phyloP scores from a whole-genome alignment of 169 alveolate species.

The Eimeria necatrix region DNA sequence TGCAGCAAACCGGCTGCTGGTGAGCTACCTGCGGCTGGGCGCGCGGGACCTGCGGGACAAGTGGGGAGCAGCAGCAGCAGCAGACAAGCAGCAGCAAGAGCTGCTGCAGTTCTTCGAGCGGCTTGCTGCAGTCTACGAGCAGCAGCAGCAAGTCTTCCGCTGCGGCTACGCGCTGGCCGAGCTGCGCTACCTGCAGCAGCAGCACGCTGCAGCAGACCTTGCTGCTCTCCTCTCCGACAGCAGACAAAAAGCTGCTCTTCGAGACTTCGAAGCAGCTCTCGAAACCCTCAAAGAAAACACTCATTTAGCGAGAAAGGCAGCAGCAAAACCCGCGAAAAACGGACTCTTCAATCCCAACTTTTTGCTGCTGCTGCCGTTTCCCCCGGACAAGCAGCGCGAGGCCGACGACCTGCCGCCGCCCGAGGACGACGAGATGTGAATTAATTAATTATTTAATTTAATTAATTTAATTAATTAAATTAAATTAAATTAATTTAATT shows the following conservation, averaged over 20 bases:
- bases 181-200: background rate
- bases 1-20: background rate
- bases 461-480: too few species aligned
- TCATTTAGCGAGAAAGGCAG: background rate
- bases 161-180: background rate
- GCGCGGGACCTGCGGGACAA: background rate
- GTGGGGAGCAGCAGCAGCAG: background rate
- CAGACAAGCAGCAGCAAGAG: background rate
- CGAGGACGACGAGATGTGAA: constrained; percentile 8
- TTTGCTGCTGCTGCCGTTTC: constrained; percentile 16
- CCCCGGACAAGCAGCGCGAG: constrained; percentile 39
- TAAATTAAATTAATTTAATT: too few species aligned
- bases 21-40: background rate
- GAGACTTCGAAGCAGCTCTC: background rate
- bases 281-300: background rate
- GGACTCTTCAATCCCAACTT: background rate
- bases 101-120: background rate
- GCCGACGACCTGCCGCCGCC: background rate
- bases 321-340: background rate
- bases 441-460: too few species aligned
- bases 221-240: background rate
- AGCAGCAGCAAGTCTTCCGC: background rate
- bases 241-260: background rate
- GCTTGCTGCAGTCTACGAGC: background rate
- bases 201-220: background rate